These are phyloP conservation scores for Curvularia lunata DNA, from an alignment of 2,329 filamentous ascomycete species.

Conservation along the genomic window DNA sequence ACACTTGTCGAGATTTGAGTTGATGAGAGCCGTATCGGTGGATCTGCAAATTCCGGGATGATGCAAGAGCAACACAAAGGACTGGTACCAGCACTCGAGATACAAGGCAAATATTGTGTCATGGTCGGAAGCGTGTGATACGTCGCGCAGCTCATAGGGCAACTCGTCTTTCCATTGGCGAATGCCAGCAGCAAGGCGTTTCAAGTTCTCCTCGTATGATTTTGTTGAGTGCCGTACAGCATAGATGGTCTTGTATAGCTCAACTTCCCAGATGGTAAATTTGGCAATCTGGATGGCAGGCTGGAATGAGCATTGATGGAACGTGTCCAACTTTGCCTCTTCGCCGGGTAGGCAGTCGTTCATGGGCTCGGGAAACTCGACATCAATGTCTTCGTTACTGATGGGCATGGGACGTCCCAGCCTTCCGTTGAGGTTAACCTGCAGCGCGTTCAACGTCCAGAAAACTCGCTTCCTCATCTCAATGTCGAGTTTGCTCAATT, in stretches of 20 bases:
- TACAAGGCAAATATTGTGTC: conserved; percentile 58
- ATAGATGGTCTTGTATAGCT: conserved; percentile 80
- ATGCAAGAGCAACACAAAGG: conserved; percentile 59
- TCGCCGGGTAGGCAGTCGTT: conserved; percentile 74
- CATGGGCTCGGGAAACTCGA: conserved; percentile 74
- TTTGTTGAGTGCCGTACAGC: conserved; percentile 67
- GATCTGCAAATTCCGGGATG: conserved; percentile 60
- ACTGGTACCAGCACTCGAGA: conserved; percentile 57
- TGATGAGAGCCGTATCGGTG: conserved; percentile 65
- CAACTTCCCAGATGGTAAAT: conserved; percentile 69
- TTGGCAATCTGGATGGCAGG: conserved; percentile 71
- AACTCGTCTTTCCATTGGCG: conserved; percentile 68
- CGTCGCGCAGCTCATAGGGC: conserved; percentile 65
- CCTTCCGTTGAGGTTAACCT: conserved; percentile 73
- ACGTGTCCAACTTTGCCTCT: conserved; percentile 48
- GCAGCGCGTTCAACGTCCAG: conserved; percentile 72
- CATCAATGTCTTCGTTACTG: conserved; percentile 75
- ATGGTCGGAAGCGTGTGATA: conserved; percentile 53
- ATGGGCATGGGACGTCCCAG: conserved; percentile 80
- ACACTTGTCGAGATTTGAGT: conserved; percentile 62
- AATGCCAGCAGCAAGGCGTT: conserved; percentile 69
- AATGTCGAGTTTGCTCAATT: conserved; percentile 65
- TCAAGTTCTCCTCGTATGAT: conserved; percentile 69
- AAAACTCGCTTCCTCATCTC: conserved; percentile 81
- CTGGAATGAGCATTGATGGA: conserved; percentile 68